phyloP scores from a whole-genome alignment of 768 basidiomycete genomes.

The Lactarius hatsudake region DNA sequence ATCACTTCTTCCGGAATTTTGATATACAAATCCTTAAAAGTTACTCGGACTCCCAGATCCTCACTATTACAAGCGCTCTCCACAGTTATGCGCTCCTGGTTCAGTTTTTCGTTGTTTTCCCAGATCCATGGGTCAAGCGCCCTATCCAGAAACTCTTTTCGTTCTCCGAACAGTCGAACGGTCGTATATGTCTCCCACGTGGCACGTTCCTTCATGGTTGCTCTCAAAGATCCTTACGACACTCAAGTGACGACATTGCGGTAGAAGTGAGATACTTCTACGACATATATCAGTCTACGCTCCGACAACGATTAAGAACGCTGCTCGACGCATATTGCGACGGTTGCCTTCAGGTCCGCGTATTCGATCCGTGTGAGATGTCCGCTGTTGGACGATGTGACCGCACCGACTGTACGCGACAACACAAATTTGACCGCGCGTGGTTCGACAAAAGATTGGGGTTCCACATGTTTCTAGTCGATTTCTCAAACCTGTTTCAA shows the following conservation, averaged over 20 bases:
- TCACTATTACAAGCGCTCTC: neutral
- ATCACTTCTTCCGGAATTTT: conserved; percentile 13
- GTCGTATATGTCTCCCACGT: conserved; percentile 11
- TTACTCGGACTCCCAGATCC: neutral
- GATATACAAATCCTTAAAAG: neutral
- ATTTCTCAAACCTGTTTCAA: conserved; percentile 3
- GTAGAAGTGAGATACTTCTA: conserved; percentile 12
- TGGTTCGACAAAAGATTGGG: conserved; percentile 21
- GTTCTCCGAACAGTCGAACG: conserved; percentile 7
- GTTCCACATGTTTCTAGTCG: conserved; percentile 23
- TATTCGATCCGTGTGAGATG: conserved; percentile 22
- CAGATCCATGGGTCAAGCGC: conserved; percentile 2
- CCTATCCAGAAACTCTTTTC: conserved; percentile 10
- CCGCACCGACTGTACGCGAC: conserved; percentile 5
- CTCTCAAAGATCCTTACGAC: neutral
- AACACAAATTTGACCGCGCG: conserved; percentile 7
- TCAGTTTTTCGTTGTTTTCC: neutral
- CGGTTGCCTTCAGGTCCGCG: conserved; percentile 4
- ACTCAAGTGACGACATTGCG: neutral
- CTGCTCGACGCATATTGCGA: conserved; percentile 9
- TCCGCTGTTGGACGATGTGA: conserved; percentile 13
- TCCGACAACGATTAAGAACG: conserved; percentile 14
- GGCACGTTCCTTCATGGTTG: conserved; percentile 13
- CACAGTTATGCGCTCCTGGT: conserved; percentile 9
- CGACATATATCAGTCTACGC: neutral